These are phyloP conservation scores for Claviceps monticola DNA, from an alignment of 2,329 filamentous ascomycete genomes.

Conservation along the genomic window DNA sequence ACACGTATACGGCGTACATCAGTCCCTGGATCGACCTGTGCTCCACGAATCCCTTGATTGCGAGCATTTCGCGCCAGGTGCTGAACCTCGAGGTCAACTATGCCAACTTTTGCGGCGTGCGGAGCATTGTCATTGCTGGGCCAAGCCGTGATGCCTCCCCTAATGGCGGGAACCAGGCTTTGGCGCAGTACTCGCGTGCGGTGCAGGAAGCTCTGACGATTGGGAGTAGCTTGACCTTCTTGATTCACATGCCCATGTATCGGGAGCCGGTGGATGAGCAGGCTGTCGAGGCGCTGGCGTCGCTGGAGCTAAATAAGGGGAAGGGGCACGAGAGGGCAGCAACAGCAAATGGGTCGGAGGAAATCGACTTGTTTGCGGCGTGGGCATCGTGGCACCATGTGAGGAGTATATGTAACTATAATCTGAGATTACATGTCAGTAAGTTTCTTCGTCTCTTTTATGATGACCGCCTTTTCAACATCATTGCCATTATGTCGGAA, in stretches of 20 bases:
- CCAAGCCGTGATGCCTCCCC: constrained; percentile 51
- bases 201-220: constrained; percentile 66
- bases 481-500: background rate
- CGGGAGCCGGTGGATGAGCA: constrained; percentile 50
- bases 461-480: background rate
- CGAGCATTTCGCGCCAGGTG: constrained; percentile 78
- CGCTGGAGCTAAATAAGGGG: constrained; percentile 14
- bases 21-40: constrained; percentile 89
- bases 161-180: constrained; percentile 32
- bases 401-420: constrained; percentile 74
- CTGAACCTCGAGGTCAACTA: constrained; percentile 86
- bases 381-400: constrained; percentile 96
- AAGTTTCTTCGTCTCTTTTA: constrained; percentile 27
- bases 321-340: constrained; percentile 8
- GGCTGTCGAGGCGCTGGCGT: constrained; percentile 37
- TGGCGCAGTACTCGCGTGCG: constrained; percentile 68
- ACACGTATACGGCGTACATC: constrained; percentile 63
- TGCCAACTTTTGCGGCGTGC: constrained; percentile 85
- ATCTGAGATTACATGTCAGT: constrained; percentile 70
- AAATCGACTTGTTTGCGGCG: constrained; percentile 57
- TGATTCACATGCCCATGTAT: constrained; percentile 75
- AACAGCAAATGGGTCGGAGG: constrained; percentile 21
- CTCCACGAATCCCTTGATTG: constrained; percentile 68
- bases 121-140: constrained; percentile 69
- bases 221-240: constrained; percentile 63